Base-by-base conservation (phyloP, 352 stramenopile genomes). In the Salisapilia sapeloensis region DNA sequence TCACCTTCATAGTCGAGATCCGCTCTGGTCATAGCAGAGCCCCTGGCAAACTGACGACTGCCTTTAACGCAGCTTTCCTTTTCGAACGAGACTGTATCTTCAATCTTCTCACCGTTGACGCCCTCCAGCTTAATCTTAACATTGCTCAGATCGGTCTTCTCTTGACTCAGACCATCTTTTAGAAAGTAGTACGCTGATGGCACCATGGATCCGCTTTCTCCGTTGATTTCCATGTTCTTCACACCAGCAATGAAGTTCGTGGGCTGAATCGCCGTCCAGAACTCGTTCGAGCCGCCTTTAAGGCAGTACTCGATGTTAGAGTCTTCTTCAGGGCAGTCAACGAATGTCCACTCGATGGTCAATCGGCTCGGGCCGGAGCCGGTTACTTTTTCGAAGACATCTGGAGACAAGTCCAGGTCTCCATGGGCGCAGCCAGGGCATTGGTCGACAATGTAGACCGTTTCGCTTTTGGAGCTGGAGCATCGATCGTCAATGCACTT, bases 141-240 rank as follows among this genome's bases (percentile, higher is more conserved):
- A 0, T 50, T 42, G n/a, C 28, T 44, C 18, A 81, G 38, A 11
- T 78, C 54, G 3, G 45, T 51, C 20, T 62, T 42, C 13, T 28
- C 50, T 13, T 48, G 21, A 10, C 57, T 65, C 6, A 50, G 48
- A 11, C 53, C 61, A 34, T 85, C 55, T 11, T 60, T 33, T 20
- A 78, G 21, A 27, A 76, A 83, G 21, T 81, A 84, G 24, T 66
- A 81, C 1, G 59, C 61, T 15, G 61, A 80, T 27, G 62, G 45
- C 11, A 84, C 49, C 61, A 84, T 60, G 4, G 31, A 53, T 9
- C 61, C 71, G 7, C 44, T 29, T 27, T 77, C 42, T 15, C 57
- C 60, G 24, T 81, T 69, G 34, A 84, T 66, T 18, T 42, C 45
- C 29, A 81, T 22, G 40, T 42, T 67, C 45, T 56, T 16, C 33